A percentile compares a stretch with the other conserved stretches of the same genome.
phyloP scores from a whole-genome alignment of 805 yeast genomes.

The Cyberlindnera xylosilytica region DNA sequence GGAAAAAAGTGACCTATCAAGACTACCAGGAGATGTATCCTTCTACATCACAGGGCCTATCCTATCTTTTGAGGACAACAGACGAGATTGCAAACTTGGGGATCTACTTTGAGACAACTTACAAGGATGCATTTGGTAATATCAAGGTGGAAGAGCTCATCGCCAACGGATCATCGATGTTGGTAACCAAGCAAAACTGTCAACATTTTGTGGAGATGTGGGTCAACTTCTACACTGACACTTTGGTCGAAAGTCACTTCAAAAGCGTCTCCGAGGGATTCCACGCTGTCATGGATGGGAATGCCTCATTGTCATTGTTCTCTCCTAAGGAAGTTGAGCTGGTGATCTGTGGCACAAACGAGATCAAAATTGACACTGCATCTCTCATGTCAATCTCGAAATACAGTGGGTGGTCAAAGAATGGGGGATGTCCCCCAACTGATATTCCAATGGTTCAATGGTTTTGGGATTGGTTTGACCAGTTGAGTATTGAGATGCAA shows the following conservation, averaged over 20 bases:
- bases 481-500: conserved; percentile 45
- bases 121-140: conserved; percentile 45
- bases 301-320: conserved; percentile 76
- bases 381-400: conserved; percentile 68
- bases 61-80: conserved; percentile 41
- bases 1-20: conserved; percentile 48
- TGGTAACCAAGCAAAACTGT: conserved; percentile 60
- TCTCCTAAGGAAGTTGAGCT: conserved; percentile 79
- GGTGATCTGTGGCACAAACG: conserved; percentile 73
- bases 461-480: conserved; percentile 74
- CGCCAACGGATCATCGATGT: conserved; percentile 49
- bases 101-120: conserved; percentile 60
- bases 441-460: conserved; percentile 64
- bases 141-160: conserved; percentile 48
- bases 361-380: conserved; percentile 58
- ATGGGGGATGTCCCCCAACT: conserved; percentile 32
- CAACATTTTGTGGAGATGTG: conserved; percentile 60
- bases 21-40: conserved; percentile 76
- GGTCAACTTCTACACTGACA: conserved; percentile 56
- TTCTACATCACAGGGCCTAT: conserved; percentile 50
- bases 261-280: conserved; percentile 69
- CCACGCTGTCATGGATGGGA: conserved; percentile 68
- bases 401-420: conserved; percentile 59
- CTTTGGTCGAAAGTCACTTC: conserved; percentile 50
- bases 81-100: conserved; percentile 48